Base-by-base conservation (phyloP, 768 basidiomycete genomes). In the Kwoniella pini region DNA sequence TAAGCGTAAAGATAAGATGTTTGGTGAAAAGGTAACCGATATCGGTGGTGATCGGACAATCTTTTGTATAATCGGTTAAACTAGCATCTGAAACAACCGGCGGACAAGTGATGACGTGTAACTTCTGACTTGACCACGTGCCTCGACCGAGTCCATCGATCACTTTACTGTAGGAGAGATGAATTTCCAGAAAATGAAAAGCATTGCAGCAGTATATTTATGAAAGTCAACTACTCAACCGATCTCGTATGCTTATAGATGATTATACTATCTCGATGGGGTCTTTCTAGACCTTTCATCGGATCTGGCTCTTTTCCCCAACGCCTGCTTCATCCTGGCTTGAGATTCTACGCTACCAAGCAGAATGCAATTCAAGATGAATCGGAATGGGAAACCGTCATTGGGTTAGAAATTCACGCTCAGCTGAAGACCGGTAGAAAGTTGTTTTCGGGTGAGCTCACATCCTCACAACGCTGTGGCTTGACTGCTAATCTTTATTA, bases 361-460 rank as follows among this genome's bases (percentile, higher is more conserved):
- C 7, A 17, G 7, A 49, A 50, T 10, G 45, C 15, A 19, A 26
- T 24, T 38, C 13, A 31, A 26, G 39, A 40, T 22, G 58, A 60
- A 46, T 54, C 62, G 5, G 91, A 87, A 21, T 98, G 91, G 90
- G 83, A 88, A 65, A 87, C 96, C 19, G 82, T 95, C 39, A 86
- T 98, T 30, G 96, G 96, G 15, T 87, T 99, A 46, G 96, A 99
- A 73, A 90, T 95, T 4, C 96, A 98, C 74, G 90, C 92, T 0
- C 95, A 98, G 76, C 85, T 99, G 72, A 90, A 88, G 77, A 87
- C 91, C 2, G 84, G 87, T 57, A 80, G 82, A 57, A 99, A 99
- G 78, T 83, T 99, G 24, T 97, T 99, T 79, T 97, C 93, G 36
- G 70, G 85, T 86, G 22, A 63, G 83, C n/a, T 36, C 33, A 36